A percentile compares a stretch with the other conserved stretches of the same genome.
These are phyloP conservation scores for Liquidambar formosana DNA, from an alignment of 164 flowering plant species.

Conservation along the genomic window DNA sequence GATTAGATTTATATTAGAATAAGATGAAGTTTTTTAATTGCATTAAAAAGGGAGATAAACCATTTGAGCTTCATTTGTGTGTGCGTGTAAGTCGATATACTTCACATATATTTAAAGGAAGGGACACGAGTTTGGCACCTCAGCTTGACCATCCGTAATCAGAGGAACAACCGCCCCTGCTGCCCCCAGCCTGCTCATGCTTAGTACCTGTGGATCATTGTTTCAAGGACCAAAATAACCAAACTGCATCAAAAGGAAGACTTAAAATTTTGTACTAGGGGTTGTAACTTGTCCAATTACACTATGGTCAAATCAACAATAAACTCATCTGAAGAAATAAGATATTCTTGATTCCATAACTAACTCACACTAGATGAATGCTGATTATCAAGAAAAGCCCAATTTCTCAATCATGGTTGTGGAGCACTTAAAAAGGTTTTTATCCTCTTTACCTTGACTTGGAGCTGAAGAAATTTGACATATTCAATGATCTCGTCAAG, in stretches of 20 bases:
- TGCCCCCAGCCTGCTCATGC: slow-evolving; percentile 56
- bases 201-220: slow-evolving; percentile 34
- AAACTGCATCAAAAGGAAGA: background rate
- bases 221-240: background rate
- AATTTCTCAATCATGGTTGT: background rate
- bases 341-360: background rate
- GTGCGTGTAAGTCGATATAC: background rate
- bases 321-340: background rate
- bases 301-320: background rate
- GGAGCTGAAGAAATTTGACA: slow-evolving; percentile 8
- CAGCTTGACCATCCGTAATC: slow-evolving; percentile 39
- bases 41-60: background rate
- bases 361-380: background rate
- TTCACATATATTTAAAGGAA: background rate
- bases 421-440: background rate
- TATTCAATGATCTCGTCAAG: slow-evolving; percentile 7
- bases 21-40: background rate
- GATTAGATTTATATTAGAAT: background rate
- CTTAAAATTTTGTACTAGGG: background rate
- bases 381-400: background rate
- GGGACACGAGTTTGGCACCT: slow-evolving; percentile 22
- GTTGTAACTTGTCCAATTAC: background rate
- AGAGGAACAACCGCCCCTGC: slow-evolving; percentile 51
- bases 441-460: background rate
- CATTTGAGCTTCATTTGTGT: background rate